Conservation (phyloP, 2,329 filamentous ascomycete genomes). For the Dendrostoma leiphaemia region DNA sequence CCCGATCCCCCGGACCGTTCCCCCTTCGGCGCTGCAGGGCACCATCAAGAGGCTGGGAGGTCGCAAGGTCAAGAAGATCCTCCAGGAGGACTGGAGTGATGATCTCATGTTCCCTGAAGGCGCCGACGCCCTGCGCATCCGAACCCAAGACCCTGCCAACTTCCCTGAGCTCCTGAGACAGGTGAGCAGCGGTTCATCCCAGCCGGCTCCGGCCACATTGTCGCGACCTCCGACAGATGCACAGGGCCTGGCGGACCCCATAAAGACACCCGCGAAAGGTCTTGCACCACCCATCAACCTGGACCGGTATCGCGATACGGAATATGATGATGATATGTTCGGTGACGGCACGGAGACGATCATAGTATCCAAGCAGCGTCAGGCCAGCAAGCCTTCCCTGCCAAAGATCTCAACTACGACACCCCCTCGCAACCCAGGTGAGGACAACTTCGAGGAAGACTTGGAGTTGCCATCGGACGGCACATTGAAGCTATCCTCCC, state of each 20-base stretch:
- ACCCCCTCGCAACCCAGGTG: conserved; percentile 25
- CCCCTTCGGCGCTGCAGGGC: conserved; percentile 83
- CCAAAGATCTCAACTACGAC: conserved; percentile 37
- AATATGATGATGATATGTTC: conserved; percentile 62
- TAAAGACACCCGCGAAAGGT: conserved; percentile 13
- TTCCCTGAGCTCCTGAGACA: conserved; percentile 70
- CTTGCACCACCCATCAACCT: conserved; percentile 52
- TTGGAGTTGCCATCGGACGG: conserved; percentile 69
- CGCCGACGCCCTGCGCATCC: conserved; percentile 62
- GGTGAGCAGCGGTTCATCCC: conserved; percentile 48
- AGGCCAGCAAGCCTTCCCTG: conserved; percentile 56
- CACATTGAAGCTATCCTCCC: conserved; percentile 62
- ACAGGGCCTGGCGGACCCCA: conserved; percentile 21
- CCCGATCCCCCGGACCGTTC: conserved; percentile 82
- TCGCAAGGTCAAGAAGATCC: conserved; percentile 67
- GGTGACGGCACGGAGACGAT: conserved; percentile 65
- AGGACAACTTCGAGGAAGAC: conserved; percentile 71
- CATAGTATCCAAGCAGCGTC: conserved; percentile 61
- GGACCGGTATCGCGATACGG: conserved; percentile 62
- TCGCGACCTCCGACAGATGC: conserved; percentile 3
- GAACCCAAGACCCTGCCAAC: conserved; percentile 55
- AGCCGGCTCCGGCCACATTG: conserved; percentile 49
- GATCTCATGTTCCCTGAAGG: conserved; percentile 68
- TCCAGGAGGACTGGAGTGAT: conserved; percentile 79
- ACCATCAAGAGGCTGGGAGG: conserved; percentile 88